Percentiles rank a stretch among this genome's conserved stretches.
Evolutionary conservation across 257 asterid species (phyloP).

Genomic region (Solanum pennellii): DNA sequence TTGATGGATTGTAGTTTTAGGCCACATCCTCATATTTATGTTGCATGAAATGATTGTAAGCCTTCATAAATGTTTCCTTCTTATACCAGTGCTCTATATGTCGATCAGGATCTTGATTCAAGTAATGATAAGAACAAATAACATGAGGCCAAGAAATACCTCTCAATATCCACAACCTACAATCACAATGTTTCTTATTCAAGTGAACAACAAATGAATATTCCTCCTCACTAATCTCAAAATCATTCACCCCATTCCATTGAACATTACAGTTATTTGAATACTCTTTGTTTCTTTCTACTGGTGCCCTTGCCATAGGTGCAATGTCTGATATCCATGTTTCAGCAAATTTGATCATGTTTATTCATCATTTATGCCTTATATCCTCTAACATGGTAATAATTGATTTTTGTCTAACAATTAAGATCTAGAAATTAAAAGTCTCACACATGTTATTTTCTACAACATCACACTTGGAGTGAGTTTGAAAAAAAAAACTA

Average conservation of each 20-base stretch:
- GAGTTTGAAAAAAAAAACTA: not conserved
- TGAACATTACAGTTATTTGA: not conserved
- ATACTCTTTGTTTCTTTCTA: not conserved
- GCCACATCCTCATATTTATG: too few relatives aligned
- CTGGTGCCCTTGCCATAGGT: not conserved
- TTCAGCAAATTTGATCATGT: not conserved
- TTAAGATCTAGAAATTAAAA: too few relatives aligned
- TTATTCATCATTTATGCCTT: not conserved
- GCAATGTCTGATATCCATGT: not conserved
- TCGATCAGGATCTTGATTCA: not conserved
- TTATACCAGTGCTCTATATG: not conserved
- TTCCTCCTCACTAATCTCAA: not conserved
- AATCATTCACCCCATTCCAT: not conserved
- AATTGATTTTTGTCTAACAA: not conserved
- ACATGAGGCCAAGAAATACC: not conserved
- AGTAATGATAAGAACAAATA: not conserved
- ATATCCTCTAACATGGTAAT: not conserved
- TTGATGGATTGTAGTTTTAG: not conserved
- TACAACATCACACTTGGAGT: not conserved
- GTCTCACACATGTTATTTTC: not conserved
- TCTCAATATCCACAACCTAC: not conserved
- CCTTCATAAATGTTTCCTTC: not conserved
- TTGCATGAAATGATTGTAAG: too few relatives aligned
- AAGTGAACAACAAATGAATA: not conserved
- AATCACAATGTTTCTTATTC: not conserved